phyloP scores from a whole-genome alignment of 2,329 filamentous ascomycete species.

The Beauveria pseudobassiana region DNA sequence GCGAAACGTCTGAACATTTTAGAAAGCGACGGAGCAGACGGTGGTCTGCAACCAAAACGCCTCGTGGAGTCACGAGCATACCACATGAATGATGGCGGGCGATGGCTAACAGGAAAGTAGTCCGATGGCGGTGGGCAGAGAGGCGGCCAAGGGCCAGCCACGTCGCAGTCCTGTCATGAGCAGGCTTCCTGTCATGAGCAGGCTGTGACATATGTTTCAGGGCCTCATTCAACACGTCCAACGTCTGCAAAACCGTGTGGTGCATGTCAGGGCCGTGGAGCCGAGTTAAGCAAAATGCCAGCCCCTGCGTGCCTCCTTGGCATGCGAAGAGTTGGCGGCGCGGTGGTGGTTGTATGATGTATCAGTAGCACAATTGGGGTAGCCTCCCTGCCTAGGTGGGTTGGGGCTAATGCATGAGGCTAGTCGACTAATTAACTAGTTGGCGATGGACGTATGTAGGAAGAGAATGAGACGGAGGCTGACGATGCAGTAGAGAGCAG shows the following conservation, averaged over 20 bases:
- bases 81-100: background rate
- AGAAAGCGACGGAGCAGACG: background rate
- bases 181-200: constrained; percentile 2
- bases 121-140: background rate
- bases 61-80: background rate
- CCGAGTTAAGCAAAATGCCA: background rate
- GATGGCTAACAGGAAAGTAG: background rate
- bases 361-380: background rate
- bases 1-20: background rate
- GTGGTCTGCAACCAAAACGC: background rate
- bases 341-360: background rate
- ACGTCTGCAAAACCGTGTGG: constrained; percentile 4
- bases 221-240: constrained; percentile 1
- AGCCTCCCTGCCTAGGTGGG: background rate
- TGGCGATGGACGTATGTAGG: constrained; percentile 1
- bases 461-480: background rate
- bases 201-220: background rate
- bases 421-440: background rate
- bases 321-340: background rate
- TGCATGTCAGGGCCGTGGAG: constrained; percentile 8
- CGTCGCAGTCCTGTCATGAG: background rate
- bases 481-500: background rate
- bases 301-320: constrained; percentile 1
- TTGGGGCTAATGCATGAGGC: background rate
- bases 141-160: background rate